Conservation (phyloP, 2,329 filamentous ascomycete species). For the Zasmidium citrigriseum region DNA sequence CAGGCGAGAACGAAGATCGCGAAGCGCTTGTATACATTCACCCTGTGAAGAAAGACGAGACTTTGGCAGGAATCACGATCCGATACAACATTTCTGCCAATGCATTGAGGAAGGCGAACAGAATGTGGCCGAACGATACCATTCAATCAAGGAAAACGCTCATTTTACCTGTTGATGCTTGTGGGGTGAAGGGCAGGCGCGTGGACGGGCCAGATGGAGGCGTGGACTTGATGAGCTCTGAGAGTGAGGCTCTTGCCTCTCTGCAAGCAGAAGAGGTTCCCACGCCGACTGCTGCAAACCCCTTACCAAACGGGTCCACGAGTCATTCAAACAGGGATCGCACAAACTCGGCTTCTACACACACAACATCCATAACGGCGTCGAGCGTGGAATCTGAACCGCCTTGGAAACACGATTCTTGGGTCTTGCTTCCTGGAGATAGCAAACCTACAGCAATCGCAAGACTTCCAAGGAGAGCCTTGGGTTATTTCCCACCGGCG, state of each 20-base stretch:
- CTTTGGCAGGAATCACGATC: constrained; percentile 85
- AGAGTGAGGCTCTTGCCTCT: constrained; percentile 32
- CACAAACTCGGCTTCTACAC: constrained; percentile 38
- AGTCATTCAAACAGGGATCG: constrained; percentile 34
- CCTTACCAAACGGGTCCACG: constrained; percentile 18
- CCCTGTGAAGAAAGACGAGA: constrained; percentile 78
- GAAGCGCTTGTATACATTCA: constrained; percentile 90
- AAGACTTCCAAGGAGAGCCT: constrained; percentile 73
- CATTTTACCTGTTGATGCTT: constrained; percentile 85
- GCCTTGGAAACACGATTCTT: constrained; percentile 84
- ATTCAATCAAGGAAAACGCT: constrained; percentile 82
- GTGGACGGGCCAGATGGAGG: constrained; percentile 40
- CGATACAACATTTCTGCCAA: constrained; percentile 86
- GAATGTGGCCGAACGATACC: constrained; percentile 91
- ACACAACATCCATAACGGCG: constrained; percentile 37
- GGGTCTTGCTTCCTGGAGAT: constrained; percentile 77
- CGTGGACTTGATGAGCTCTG: constrained; percentile 33
- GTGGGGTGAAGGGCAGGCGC: constrained; percentile 74
- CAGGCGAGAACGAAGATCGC: constrained; percentile 61
- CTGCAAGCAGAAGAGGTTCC: constrained; percentile 40
- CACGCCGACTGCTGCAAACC: constrained; percentile 33
- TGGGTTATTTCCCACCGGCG: constrained; percentile 90
- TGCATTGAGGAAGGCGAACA: constrained; percentile 81
- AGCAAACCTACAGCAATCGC: constrained; percentile 78
- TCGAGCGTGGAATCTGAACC: constrained; percentile 58